These are phyloP conservation scores for Silene conica DNA, from an alignment of 148 eudicot genomes.

Conservation along the genomic window DNA sequence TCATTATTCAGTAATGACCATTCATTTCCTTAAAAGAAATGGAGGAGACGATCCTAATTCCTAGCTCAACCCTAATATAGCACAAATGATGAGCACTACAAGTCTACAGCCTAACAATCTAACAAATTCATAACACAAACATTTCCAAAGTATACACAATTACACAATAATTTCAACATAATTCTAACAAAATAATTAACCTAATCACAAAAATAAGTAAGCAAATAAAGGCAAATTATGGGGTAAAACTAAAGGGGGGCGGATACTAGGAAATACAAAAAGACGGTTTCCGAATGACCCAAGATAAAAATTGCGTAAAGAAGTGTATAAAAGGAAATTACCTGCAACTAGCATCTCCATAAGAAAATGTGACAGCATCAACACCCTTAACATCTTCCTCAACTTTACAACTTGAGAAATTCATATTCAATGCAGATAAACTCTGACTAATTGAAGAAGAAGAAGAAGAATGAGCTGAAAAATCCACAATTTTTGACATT, in stretches of 20 bases:
- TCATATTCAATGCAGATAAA: slow-evolving; percentile 34
- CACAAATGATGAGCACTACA: background rate
- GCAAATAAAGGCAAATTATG: no score
- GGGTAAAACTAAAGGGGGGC: no score
- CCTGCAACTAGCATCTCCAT: slow-evolving; percentile 45
- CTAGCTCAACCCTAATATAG: background rate
- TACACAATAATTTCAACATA: no score
- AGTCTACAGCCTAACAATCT: no score
- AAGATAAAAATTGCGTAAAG: background rate
- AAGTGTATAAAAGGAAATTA: slow-evolving; percentile 13
- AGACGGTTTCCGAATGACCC: no score
- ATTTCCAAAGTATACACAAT: no score
- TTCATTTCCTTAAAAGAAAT: no score
- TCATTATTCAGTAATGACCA: no score
- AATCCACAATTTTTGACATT: slow-evolving; percentile 35
- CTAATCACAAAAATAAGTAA: background rate
- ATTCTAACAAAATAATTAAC: background rate
- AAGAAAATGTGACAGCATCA: slow-evolving; percentile 23
- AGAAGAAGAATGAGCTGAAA: slow-evolving; percentile 30
- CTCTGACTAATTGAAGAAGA: slow-evolving; percentile 31
- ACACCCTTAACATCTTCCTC: slow-evolving; percentile 23
- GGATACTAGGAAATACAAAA: no score
- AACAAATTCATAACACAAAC: no score
- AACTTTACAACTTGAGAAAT: slow-evolving; percentile 32
- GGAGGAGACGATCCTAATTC: no score